These are phyloP conservation scores for Prunus dulcis DNA, from an alignment of 306 rosid genomes.

Conservation along the genomic window DNA sequence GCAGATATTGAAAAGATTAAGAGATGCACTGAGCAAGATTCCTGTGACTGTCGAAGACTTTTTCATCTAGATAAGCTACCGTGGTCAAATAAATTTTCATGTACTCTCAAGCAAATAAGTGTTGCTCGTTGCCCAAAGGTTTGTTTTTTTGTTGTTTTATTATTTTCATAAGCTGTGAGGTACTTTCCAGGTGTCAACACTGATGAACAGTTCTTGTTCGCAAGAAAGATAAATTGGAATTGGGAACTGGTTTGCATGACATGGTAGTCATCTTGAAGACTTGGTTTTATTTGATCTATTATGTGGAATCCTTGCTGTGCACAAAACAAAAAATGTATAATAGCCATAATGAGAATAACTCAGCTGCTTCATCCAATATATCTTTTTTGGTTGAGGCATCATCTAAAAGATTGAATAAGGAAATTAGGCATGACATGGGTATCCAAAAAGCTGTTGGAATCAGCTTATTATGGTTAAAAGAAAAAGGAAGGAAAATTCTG, in stretches of 20 bases:
- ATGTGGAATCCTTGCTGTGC: neutral
- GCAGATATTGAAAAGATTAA: slow-evolving; percentile 56
- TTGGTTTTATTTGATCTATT: neutral
- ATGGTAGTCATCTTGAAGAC: neutral
- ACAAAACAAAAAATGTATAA: neutral
- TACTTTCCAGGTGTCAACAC: slow-evolving; percentile 7
- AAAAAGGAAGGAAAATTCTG: neutral
- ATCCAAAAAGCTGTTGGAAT: neutral
- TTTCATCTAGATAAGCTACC: slow-evolving; percentile 51
- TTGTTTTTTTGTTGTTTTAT: slow-evolving; percentile 15
- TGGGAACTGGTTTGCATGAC: neutral
- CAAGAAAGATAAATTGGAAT: neutral
- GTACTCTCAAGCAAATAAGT: slow-evolving; percentile 68
- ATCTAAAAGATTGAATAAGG: neutral
- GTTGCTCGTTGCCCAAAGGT: slow-evolving; percentile 89
- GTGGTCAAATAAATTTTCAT: slow-evolving; percentile 78
- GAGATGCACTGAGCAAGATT: slow-evolving; percentile 63
- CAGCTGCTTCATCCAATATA: too few species aligned
- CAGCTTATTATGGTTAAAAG: neutral
- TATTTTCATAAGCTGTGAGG: neutral
- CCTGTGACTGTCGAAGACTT: slow-evolving; percentile 52
- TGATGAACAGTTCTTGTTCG: neutral
- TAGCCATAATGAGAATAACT: neutral
- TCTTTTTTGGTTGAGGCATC: neutral
- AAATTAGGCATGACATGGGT: neutral